These are phyloP conservation scores for Colletotrichum tofieldiae DNA, from an alignment of 2,329 filamentous ascomycete species.

Conservation along the genomic window DNA sequence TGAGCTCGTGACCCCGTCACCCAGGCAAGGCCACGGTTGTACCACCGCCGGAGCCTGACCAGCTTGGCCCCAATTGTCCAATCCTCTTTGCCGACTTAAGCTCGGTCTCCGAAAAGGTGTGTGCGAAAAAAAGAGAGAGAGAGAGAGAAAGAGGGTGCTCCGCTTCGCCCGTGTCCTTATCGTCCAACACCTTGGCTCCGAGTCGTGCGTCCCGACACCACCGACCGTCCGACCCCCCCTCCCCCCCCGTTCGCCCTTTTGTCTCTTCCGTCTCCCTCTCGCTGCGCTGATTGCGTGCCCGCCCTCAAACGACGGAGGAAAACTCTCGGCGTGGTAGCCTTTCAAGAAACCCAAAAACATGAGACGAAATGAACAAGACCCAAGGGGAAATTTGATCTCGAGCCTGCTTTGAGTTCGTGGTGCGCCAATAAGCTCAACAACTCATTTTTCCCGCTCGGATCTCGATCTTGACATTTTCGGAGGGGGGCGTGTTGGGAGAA, in stretches of 20 bases:
- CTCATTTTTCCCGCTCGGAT: neutral
- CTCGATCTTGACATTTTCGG: slow-evolving; percentile 8
- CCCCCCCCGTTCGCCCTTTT: neutral
- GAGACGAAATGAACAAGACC: neutral
- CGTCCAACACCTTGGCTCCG: slow-evolving; percentile 14
- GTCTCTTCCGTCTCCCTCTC: no score
- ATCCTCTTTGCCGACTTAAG: neutral
- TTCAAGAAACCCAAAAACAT: neutral
- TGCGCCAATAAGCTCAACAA: neutral
- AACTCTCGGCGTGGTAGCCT: neutral
- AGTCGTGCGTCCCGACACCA: slow-evolving; percentile 16
- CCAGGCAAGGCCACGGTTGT: neutral
- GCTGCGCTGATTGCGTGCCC: slow-evolving; percentile 7
- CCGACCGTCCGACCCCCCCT: neutral
- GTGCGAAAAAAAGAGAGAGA: neutral
- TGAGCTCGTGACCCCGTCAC: neutral
- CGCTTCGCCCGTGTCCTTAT: slow-evolving; percentile 23
- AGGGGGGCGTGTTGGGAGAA: neutral
- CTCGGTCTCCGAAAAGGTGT: slow-evolving; percentile 26
- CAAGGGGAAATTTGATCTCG: neutral
- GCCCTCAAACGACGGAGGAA: slow-evolving; percentile 3
- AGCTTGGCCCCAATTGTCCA: neutral
- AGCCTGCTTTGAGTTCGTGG: neutral
- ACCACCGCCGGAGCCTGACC: neutral
- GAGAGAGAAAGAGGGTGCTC: neutral